Base-by-base conservation (phyloP, 768 basidiomycete genomes). In the Kwoniella sp. region DNA sequence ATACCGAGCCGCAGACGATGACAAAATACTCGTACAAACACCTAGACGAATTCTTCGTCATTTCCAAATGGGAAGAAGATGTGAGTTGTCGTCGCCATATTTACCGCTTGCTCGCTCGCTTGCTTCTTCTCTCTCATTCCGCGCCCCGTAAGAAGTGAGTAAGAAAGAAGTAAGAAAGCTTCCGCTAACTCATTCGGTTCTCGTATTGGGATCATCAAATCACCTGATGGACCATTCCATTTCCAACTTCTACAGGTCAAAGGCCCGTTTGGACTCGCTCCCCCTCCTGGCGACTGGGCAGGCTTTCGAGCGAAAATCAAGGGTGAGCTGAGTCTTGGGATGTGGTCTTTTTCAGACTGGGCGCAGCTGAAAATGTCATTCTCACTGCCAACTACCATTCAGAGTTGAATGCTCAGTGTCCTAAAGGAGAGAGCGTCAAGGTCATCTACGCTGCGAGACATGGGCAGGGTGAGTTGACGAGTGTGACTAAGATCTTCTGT, bases 371-470 rank as follows among this genome's bases (percentile, higher is more conserved):
- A n/a, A 44, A 19, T 24, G 21, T 30, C 55, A 4, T 54, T 61
- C 19, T 24, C 26, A 21, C 17, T 22, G 3, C 30, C 17, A 9
- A 17, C 22, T 47, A n/a, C 12, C 24, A 10, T 4, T 24, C 25
- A 70, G 69, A 57, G 30, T 55, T 70, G 12, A 54, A 70, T 17
- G 50, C 27, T 13, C 22, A 26, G 2, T 67, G 69, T 58, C 47
- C 48, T 19, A 44, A 60, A 9, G 68, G 63, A 24, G 63, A 68
- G 46, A 64, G 59, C 24, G 56, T 72, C 40, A 67, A 63, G 30
- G 70, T 72, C 15, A 64, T 72, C 30, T 72, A 58, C 27, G 64
- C 65, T 9, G 68, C 70, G n/a, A 26, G 70, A 30, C 70, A 72
- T 58, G 70, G 70, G 6, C 65, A 72, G 60, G 67, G 70, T 69